Base-by-base conservation (phyloP, 179 eudicot genomes). In the Spinacia oleracea region DNA sequence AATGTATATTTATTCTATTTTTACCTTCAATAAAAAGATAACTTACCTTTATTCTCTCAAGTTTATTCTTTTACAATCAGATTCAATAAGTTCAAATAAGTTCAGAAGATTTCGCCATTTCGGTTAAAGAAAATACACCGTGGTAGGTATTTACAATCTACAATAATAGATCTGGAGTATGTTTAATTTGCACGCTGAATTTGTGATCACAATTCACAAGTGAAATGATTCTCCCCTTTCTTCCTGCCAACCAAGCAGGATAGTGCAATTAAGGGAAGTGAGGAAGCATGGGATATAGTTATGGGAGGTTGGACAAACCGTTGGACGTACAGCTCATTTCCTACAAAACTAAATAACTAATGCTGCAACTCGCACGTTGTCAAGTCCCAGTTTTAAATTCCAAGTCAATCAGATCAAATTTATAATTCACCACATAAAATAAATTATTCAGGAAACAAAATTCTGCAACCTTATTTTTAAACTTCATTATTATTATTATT, bases 231-330 rank as follows among this genome's bases (percentile, higher is more conserved):
- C 32, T 12, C 35, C n/a, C 58, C 32, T 50, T 80, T 59, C 63
- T 42, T 77, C 78, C 74, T 72, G 78, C 81, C 84, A 78, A 81
- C 81, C 84, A 73, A 77, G 77, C 84, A 71, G 10, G 64, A 15
- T 27, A 42, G 74, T 73, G 48, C 53, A 77, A 34, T 55, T 46
- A 77, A 56, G 70, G 70, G 81, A 72, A 81, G 32, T 18, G 62
- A 68, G 78, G 74, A 43, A 59, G 81, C 81, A 78, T 78, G 81
- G 84, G 80, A 25, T 23, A 71, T 60, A 25, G 58, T 43, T 65
- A 81, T 81, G 77, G 84, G 80, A 25, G 7, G 38, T 64, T 55
- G 15, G 23, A 12, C 20, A 56, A 31, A 40, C 83, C 72, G 76
- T 69, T 75, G 79, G 40, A 38, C 40, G 40, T 35, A 35, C 66